Evolutionary conservation across 495 filamentous ascomycete species (phyloP), one percentile per base, ranked within the genome.

Genomic region (Neurospora tetraspora): DNA sequence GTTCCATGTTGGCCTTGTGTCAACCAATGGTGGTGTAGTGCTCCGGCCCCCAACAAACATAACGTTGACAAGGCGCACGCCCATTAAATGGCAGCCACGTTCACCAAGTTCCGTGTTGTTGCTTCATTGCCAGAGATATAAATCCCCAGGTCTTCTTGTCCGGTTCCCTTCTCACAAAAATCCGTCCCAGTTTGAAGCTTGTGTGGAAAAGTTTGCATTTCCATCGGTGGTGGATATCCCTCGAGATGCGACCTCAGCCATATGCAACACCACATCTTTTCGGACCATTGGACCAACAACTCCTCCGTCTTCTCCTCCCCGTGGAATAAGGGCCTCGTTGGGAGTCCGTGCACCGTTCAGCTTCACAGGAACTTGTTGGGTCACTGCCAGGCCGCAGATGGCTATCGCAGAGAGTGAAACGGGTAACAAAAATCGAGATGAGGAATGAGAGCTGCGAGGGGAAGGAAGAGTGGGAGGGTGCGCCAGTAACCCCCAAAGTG

Each of bases 41-140:
- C 53, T 65, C 53, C 7, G 27, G 53, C 53, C 53, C 53, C 27
- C 27, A 34, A 65, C 27, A 65, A 65, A 34, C 53, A 65, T 4
- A 34, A 65, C 27, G 12, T 65, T 65, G 53, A 65, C 53, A 65
- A 65, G 27, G 27, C 12, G 39, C n/a, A 47, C 39, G 36, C 61
- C 78, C 77, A 77, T 74, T 76, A 71, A 78, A 69, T 73, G 65
- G 40, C 68, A 72, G 78, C 76, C 80, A 80, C 79, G 78, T 79
- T 76, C 78, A 37, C 70, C 47, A 27, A 68, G 31, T 23, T 73
- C 73, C 53, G 14, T 74, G 65, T 76, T 76, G 74, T 73, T 71
- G 73, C 75, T 45, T 71, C 68, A 27, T 59, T 36, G 77, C 65
- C 53, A 36, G 6, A 65, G 69, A 72, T 77, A 78, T 77, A 76